Conservation (phyloP, 805 yeast genomes). For the Schwanniomyces vanrijiae region DNA sequence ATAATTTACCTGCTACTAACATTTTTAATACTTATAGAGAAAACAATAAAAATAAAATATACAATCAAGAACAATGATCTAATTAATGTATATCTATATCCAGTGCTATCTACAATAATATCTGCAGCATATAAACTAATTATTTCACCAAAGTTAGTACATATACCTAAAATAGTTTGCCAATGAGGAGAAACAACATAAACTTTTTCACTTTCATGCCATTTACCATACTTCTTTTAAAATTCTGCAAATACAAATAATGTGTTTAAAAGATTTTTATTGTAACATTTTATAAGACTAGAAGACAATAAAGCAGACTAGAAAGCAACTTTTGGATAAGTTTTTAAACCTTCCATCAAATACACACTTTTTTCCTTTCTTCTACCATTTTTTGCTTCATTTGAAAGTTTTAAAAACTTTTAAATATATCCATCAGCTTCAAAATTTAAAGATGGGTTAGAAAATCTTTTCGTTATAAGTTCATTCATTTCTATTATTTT, state of each 20-base stretch:
- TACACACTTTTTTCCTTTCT: constrained; percentile 34
- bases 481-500: constrained; percentile 3
- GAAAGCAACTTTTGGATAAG: constrained; percentile 28
- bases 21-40: constrained; percentile 38
- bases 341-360: constrained; percentile 32
- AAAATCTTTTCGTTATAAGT: neutral
- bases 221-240: constrained; percentile 30
- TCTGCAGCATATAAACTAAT: constrained; percentile 47
- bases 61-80: constrained; percentile 22
- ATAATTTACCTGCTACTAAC: constrained; percentile 42
- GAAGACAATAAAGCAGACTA: constrained; percentile 8
- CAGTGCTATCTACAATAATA: constrained; percentile 40
- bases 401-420: constrained; percentile 36
- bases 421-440: constrained; percentile 33
- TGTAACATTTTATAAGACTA: constrained; percentile 42
- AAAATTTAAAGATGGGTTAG: constrained; percentile 8
- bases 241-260: constrained; percentile 38
- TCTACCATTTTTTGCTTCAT: constrained; percentile 28
- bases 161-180: constrained; percentile 38
- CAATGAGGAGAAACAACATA: constrained; percentile 35
- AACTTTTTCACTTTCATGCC: constrained; percentile 17
- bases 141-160: constrained; percentile 33
- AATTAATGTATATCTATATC: constrained; percentile 38
- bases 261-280: constrained; percentile 30
- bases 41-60: constrained; percentile 37